A percentile compares a stretch with the other conserved stretches of the same genome.
phyloP scores from a whole-genome alignment of 345 rosid genomes.

The Excoecaria cochinchinensis region DNA sequence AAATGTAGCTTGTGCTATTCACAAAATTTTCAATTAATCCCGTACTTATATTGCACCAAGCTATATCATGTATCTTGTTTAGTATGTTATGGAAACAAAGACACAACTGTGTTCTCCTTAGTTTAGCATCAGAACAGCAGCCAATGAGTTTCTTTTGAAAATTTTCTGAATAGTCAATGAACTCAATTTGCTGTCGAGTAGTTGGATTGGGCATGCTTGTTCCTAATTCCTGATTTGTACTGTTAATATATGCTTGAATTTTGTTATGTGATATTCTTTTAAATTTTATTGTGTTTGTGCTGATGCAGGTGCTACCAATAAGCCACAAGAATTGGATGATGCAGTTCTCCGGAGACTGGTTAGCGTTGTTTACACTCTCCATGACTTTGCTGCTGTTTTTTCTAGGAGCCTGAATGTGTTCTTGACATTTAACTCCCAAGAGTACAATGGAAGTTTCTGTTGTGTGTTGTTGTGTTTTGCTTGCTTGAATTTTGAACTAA shows the following conservation, averaged over 20 bases:
- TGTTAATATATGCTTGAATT: constrained; percentile 1
- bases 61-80: not conserved
- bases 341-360: constrained; percentile 96
- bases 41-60: not conserved
- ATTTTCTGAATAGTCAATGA: not conserved
- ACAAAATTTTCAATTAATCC: constrained; percentile 7
- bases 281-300: constrained; percentile 10
- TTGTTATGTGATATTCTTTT: not conserved
- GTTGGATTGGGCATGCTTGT: not conserved
- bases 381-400: constrained; percentile 2
- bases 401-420: not conserved
- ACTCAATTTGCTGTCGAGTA: not conserved
- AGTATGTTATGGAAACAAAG: not conserved
- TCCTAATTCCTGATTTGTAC: not conserved
- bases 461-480: not conserved
- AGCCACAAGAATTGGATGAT: constrained; percentile 97
- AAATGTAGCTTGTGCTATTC: not conserved
- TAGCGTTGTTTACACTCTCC: constrained; percentile 22
- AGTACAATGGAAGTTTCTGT: no score
- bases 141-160: not conserved
- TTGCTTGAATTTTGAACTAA: not conserved
- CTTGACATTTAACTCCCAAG: no score
- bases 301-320: constrained; percentile 89
- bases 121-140: not conserved
- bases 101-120: not conserved